Base-by-base conservation (phyloP, 768 basidiomycete species). In the Russula olivacea region DNA sequence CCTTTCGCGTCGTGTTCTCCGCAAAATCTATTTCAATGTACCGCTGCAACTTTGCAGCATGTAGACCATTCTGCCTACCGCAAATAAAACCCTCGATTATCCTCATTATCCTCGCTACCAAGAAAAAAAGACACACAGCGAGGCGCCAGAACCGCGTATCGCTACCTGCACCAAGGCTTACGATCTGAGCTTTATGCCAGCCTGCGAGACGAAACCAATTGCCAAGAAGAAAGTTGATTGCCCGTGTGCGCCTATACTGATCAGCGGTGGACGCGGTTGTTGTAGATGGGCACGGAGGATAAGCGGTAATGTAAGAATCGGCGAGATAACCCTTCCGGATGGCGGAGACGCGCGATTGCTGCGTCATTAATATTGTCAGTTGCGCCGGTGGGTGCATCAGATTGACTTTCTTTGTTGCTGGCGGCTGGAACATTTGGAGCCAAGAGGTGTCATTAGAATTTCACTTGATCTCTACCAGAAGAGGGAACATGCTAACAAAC, bases 71-170 rank as follows among this genome's bases (percentile, higher is more conserved):
- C 89, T 92, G 68, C 21, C 69, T 66, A 59, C 48, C 48, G 23
- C 25, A 51, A 28, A 28, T 19, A 23, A 19, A 23, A 59, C 1
- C n/a, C 17, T 4, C 11, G 0, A 14, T 23, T 4, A 11, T 43
- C 54, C 28, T 28, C 28, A 4, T 4, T 4, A 28, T 28, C 28
- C n/a, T n/a, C n/a, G 15, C n/a, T 51, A 6, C 12, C 50, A 15
- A 30, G 23, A 4, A 36, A 9, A 10, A 51, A 32, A 51, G 30
- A 81, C 89, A 76, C 76, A 92, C 93, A 77, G 80, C 81, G 69
- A 96, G 77, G 60, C 94, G 80, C 94, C 96, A 99, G 72, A 91
- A 98, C 58, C 97, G 78, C 2, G 93, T 93, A 75, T 99, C 97
- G 69, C 92, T 98, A 25, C 97, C 97, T 2, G 95, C 89, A 0